These are phyloP conservation scores for Tylopilus rubrobrunneus DNA, from an alignment of 768 basidiomycete species.

Conservation along the genomic window DNA sequence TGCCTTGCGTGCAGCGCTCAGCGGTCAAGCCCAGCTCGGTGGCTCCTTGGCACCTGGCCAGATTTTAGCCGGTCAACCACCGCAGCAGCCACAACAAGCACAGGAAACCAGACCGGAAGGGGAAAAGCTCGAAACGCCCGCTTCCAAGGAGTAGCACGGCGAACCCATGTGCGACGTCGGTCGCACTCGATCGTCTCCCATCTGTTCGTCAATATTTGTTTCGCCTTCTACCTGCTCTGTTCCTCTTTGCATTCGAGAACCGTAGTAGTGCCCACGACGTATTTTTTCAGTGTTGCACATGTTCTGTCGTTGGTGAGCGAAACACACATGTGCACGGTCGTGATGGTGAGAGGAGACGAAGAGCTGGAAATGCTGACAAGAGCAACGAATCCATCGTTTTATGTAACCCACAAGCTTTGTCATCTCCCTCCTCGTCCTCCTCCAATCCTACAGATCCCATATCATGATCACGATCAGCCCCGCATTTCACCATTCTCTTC, in stretches of 20 bases:
- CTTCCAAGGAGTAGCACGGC: slow-evolving; percentile 20
- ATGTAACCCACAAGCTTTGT: slow-evolving; percentile 36
- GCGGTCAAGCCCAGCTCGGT: slow-evolving; percentile 34
- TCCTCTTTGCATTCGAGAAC: slow-evolving; percentile 1
- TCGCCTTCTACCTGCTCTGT: slow-evolving; percentile 9
- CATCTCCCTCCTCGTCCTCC: slow-evolving; percentile 26
- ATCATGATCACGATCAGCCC: too few species aligned
- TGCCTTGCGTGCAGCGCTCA: slow-evolving; percentile 67
- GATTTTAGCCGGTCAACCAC: slow-evolving; percentile 20
- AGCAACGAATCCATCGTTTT: slow-evolving; percentile 27
- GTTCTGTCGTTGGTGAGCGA: background rate
- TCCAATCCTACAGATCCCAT: too few species aligned
- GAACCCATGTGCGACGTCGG: background rate
- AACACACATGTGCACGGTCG: background rate
- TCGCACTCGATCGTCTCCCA: background rate
- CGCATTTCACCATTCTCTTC: too few species aligned
- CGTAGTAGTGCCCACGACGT: slow-evolving; percentile 13
- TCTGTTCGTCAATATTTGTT: slow-evolving; percentile 2
- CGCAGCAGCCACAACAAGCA: slow-evolving; percentile 17
- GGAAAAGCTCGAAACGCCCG: slow-evolving; percentile 26
- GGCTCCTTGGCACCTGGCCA: slow-evolving; percentile 30
- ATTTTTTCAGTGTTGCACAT: slow-evolving; percentile 1
- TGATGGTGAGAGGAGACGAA: slow-evolving; percentile 35
- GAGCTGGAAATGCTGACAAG: slow-evolving; percentile 33
- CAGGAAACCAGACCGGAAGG: slow-evolving; percentile 26